phyloP scores from a whole-genome alignment of 108 stramenopile species.

The Cyclotella kingstonii region DNA sequence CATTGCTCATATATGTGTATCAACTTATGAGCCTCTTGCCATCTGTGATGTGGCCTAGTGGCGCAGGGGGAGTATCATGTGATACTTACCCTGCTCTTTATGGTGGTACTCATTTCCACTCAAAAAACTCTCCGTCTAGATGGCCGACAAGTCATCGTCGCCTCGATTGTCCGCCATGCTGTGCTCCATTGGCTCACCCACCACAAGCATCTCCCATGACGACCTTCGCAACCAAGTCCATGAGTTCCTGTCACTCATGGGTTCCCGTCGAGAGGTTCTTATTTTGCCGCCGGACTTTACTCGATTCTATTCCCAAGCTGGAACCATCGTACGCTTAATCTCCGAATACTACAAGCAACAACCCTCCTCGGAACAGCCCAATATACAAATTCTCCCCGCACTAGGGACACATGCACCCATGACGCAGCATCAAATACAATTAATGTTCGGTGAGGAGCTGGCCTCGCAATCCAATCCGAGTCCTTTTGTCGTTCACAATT shows the following conservation, averaged over 20 bases:
- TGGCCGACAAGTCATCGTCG: background rate
- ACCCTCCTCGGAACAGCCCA: no score
- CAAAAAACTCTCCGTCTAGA: background rate
- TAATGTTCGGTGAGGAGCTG: slow-evolving; percentile 82
- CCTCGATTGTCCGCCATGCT: slow-evolving; percentile 37
- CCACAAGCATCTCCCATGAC: slow-evolving; percentile 43
- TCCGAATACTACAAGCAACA: slow-evolving; percentile 90
- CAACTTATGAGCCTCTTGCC: no score
- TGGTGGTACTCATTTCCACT: background rate
- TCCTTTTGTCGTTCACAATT: slow-evolving; percentile 91
- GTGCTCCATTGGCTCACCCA: slow-evolving; percentile 53
- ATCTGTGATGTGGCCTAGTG: no score
- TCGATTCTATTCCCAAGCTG: slow-evolving; percentile 87
- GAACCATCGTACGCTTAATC: slow-evolving; percentile 76
- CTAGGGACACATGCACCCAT: slow-evolving; percentile 94
- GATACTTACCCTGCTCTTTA: no score
- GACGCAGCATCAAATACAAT: slow-evolving; percentile 73
- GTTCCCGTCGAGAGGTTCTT: slow-evolving; percentile 77
- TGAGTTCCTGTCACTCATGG: slow-evolving; percentile 54
- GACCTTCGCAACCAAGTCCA: slow-evolving; percentile 32
- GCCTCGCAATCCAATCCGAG: slow-evolving; percentile 19
- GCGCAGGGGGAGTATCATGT: no score
- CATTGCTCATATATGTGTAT: no score
- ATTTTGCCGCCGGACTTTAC: slow-evolving; percentile 92
- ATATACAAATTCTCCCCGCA: slow-evolving; percentile 85